Evolutionary conservation across 1,139 yeast genomes (phyloP), one percentile per base, ranked within the genome.

Genomic region (Candida freyschussii): DNA sequence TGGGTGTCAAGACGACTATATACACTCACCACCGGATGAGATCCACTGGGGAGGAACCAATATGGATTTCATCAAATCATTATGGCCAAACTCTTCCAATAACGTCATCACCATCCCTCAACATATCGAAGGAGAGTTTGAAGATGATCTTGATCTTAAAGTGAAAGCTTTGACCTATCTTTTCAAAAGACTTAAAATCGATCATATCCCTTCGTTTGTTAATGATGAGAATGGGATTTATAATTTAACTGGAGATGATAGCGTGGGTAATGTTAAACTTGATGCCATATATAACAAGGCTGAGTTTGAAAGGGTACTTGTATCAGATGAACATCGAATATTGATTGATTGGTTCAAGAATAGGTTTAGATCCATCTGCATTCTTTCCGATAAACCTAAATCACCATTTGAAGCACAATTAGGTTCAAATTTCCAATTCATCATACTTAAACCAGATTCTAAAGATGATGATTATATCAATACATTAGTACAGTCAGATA

Each of bases 281-380:
- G 87, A 79, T 48, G 47, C 57, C 13, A 60, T 72, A 43, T 79
- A 78, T 48, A 74, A 75, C 51, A 54, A 66, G 27, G 36, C 48
- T 1, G 64, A 56, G 27, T 74, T 79, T 45, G 63, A 64, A 29
- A 45, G 52, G n/a, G 44, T 59, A 5, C 41, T 79, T 30, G 37
- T 63, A 13, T 47, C 56, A 17, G 83, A 78, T 53, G 78, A 75
- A 37, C 75, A 77, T 48, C 62, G 85, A 21, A 73, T 79, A 14
- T 59, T 78, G 36, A 67, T 76, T 19, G 87, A 79, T 52, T 79
- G 75, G 67, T 54, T 63, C 27, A 78, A 77, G 50, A 79, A 79
- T 58, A 72, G 75, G 53, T 79, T 78, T 50, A 61, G 89, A 31
- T 62, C 82, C 2, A 53, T 69, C 47, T 69, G 82, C 47, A 65